phyloP scores from a whole-genome alignment of 1,284 basidiomycete species.

The Exobasidium cylindrosporum region DNA sequence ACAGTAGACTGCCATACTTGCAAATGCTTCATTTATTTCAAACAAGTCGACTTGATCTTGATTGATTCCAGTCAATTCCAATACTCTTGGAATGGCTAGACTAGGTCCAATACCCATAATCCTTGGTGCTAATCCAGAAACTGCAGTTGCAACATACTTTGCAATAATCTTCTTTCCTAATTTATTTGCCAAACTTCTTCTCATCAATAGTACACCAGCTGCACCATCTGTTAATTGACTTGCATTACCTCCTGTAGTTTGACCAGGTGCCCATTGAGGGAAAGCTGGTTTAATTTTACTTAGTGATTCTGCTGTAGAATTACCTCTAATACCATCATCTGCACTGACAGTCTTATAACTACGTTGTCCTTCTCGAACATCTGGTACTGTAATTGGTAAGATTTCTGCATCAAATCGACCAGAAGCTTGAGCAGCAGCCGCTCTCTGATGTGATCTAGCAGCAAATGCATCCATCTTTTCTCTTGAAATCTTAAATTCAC shows the following conservation, averaged over 20 bases:
- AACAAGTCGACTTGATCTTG: conserved; percentile 74
- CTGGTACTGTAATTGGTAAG: conserved; percentile 61
- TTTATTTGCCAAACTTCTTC: conserved; percentile 75
- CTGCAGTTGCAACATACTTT: conserved; percentile 72
- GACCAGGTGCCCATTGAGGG: conserved; percentile 76
- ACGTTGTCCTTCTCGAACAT: conserved; percentile 60
- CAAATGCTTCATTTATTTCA: conserved; percentile 74
- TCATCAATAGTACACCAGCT: conserved; percentile 81
- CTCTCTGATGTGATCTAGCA: conserved; percentile 75
- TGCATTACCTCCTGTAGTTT: conserved; percentile 87
- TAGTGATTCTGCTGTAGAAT: conserved; percentile 70
- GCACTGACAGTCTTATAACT: conserved; percentile 60
- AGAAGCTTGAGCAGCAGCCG: conserved; percentile 63
- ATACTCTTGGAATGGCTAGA: conserved; percentile 50
- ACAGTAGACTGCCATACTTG: conserved; percentile 61
- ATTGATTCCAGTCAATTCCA: conserved; percentile 67
- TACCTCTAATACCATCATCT: conserved; percentile 79
- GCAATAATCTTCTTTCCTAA: conserved; percentile 72
- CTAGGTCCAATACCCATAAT: conserved; percentile 70
- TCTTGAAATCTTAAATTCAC: conserved; percentile 74
- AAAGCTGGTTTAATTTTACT: conserved; percentile 73
- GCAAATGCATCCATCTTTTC: conserved; percentile 82
- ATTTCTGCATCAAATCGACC: conserved; percentile 77
- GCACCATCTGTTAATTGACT: conserved; percentile 77
- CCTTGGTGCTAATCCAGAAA: conserved; percentile 71